Base-by-base conservation (phyloP, 1,284 basidiomycete genomes). In the Clitocybe nebularis region DNA sequence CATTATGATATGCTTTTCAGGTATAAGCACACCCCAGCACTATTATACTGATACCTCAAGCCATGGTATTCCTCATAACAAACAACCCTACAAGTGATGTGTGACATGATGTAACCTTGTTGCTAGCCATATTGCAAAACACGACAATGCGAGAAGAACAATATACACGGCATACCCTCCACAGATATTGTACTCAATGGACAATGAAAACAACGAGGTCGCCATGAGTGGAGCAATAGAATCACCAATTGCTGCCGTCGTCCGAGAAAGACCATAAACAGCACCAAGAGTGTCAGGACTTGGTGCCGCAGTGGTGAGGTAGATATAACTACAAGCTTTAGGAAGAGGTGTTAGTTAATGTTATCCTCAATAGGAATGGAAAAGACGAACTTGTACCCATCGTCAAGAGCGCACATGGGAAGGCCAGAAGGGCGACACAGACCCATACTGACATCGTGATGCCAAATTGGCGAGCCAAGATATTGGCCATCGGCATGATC, bases 401-500 rank as follows among this genome's bases (percentile, higher is more conserved):
- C 49, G 69, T 67, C 59, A 66, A 63, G 8, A 68, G 45, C 5
- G 65, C 56, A 26, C 59, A 53, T 5, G 67, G 44, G 6, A 54
- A 37, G 3, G 68, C 45, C 17, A 66, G 50, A 7, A 62, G 36
- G 0, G 42, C 55, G 9, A 72, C 47, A 13, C 68, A 38, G 7
- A 46, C 36, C 63, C 66, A 72, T 1, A 68, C 59, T 1, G 53
- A 22, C 19, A 49, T 42, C 5, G 51, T 50, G n/a, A 63, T 41
- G 2, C 59, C 60, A 20, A 41, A 55, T 1, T 32, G 39, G 29
- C 53, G 50, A 5, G 72, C 72, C 39, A 70, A 46, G 34, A 64
- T 41, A 57, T 70, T 81, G 37, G 76, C 72, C 28, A 80, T 29
- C 1, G 81, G 80, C 55, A 81, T 76, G 40, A 79, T 49, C 5